A percentile compares a stretch with the other conserved stretches of the same genome.
phyloP scores from a whole-genome alignment of 169 alveolate genomes.

The Plasmodium vivax region DNA sequence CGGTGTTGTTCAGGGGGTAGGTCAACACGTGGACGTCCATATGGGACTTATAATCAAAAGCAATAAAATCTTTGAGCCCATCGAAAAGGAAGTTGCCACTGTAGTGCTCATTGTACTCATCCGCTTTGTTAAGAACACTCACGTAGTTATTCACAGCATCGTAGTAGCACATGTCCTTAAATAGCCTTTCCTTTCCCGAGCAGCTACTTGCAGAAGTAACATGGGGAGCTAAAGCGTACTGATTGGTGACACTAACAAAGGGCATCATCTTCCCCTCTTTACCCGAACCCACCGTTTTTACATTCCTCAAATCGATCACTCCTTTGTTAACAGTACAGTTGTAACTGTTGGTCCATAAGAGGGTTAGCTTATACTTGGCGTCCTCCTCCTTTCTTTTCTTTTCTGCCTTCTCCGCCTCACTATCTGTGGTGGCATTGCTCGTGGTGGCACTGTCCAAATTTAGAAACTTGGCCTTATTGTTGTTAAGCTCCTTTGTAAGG shows the following conservation, averaged over 20 bases:
- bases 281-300: background rate
- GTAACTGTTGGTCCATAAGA: slow-evolving; percentile 33
- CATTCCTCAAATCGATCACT: slow-evolving; percentile 12
- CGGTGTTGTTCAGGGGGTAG: slow-evolving; percentile 37
- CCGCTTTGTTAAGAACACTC: background rate
- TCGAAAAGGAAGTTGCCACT: slow-evolving; percentile 31
- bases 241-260: background rate
- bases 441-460: background rate
- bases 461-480: slow-evolving; percentile 12
- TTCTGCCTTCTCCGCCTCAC: background rate
- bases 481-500: background rate
- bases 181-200: slow-evolving; percentile 14
- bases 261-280: slow-evolving; percentile 14
- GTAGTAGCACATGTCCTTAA: slow-evolving; percentile 43
- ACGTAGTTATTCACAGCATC: slow-evolving; percentile 33
- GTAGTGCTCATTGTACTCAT: slow-evolving; percentile 11
- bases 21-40: slow-evolving; percentile 14
- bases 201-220: slow-evolving; percentile 17
- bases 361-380: background rate
- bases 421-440: background rate
- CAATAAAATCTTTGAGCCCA: slow-evolving; percentile 38
- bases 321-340: slow-evolving; percentile 70
- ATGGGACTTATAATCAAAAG: slow-evolving; percentile 40
- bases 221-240: slow-evolving; percentile 37
- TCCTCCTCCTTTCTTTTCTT: background rate